Base-by-base conservation (phyloP, 2,329 filamentous ascomycete species). In the Graphilbum fragrans region DNA sequence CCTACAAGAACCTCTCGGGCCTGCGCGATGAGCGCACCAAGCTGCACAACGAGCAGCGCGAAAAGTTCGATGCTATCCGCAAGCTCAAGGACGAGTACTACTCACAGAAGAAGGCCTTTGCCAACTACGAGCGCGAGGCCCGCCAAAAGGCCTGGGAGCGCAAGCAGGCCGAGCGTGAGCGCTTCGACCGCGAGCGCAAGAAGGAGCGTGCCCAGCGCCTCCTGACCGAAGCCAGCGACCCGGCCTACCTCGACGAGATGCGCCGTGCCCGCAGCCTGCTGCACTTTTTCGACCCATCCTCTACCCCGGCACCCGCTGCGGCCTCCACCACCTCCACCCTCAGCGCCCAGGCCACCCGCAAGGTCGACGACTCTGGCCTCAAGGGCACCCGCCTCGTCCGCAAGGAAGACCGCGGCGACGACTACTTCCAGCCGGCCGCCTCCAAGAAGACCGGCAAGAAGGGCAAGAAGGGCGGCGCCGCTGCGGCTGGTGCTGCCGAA, bases 211-310 rank as follows among this genome's bases (percentile, higher is more conserved):
- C 85, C 41, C 74, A 84, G 63, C 74, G 80, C 59, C 72, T 85
- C 61, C 78, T 93, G 33, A 79, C 80, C 54, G 83, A 90, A 56
- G 86, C 86, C 52, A 84, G 80, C 57, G 81, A 86, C 53, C 87
- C 82, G 16, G 92, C 92, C 40, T 98, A 86, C 69, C 72, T 86
- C 37, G 86, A 95, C 53, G 87, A 98, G 67, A 94, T 98, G 56
- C 76, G 87, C 54, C 82, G 82, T 41, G 85, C 86, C 47, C 85
- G 92, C 66, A 83, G 80, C 58, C 72, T 98, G 36, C 84, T 96
- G 52, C 80, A 81, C 52, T 90, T 90, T 72, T 90, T 96, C 52
- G 88, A 96, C 61, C 90, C 90, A 2, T 74, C 67, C 16, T 70
- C 77, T 45, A 64, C 67, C 31, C 63, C 69, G 25, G 39, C 46